phyloP scores from a whole-genome alignment of 805 yeast genomes.

The Myxozyma udenii region DNA sequence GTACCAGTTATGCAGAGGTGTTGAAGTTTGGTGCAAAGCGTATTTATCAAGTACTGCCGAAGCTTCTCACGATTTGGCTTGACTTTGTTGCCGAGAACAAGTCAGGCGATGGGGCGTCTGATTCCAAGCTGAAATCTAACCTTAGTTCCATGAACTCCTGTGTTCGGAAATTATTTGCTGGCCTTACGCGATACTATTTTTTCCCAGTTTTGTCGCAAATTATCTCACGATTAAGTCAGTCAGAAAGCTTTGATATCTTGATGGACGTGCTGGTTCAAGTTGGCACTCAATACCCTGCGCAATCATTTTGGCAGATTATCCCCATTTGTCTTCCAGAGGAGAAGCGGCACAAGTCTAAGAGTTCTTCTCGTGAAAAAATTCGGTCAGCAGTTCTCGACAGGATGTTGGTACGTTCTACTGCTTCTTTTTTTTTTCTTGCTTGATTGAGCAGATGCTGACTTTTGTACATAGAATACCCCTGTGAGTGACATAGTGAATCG shows the following conservation, averaged over 20 bases:
- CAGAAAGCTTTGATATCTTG: conserved; percentile 53
- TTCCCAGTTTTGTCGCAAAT: conserved; percentile 83
- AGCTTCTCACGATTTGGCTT: conserved; percentile 78
- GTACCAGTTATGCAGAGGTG: conserved; percentile 56
- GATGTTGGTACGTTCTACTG: too few species aligned
- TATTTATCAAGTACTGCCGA: conserved; percentile 81
- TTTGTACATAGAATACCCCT: neutral
- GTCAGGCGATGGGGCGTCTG: neutral
- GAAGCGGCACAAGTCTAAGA: conserved; percentile 39
- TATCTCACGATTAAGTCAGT: conserved; percentile 71
- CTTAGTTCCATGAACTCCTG: conserved; percentile 17
- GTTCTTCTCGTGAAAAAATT: neutral
- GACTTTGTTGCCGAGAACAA: conserved; percentile 48
- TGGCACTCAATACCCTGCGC: conserved; percentile 67
- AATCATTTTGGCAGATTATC: conserved; percentile 79
- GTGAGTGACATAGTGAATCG: neutral
- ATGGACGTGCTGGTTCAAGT: conserved; percentile 57
- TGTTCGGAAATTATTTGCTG: conserved; percentile 41
- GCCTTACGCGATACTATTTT: conserved; percentile 59
- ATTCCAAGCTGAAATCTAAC: conserved; percentile 7
- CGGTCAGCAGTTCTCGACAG: neutral
- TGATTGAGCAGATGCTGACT: too few species aligned
- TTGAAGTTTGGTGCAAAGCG: conserved; percentile 61
- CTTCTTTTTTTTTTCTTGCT: too few species aligned
- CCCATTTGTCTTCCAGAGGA: conserved; percentile 64